Evolutionary conservation across 1,284 basidiomycete species (phyloP).

Genomic region (Ceratobasidium papillatum): DNA sequence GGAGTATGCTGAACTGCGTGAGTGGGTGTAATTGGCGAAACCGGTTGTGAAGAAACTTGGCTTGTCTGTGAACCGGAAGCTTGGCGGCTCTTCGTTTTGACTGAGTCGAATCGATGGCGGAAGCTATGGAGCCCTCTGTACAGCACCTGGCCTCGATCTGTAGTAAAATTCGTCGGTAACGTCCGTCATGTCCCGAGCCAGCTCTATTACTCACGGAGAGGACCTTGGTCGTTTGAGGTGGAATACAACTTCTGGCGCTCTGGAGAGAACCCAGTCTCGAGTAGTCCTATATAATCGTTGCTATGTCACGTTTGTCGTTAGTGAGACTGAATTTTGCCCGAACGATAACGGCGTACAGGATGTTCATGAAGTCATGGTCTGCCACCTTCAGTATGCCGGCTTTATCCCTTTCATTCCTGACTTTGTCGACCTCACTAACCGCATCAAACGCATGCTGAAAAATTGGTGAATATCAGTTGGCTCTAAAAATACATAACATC

Average conservation of each 20-base stretch:
- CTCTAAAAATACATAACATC: neutral
- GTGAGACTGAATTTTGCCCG: neutral
- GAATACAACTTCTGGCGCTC: slow-evolving; percentile 19
- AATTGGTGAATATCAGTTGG: neutral
- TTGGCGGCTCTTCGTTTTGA: neutral
- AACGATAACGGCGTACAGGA: slow-evolving; percentile 25
- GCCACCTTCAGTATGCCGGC: neutral
- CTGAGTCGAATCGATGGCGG: neutral
- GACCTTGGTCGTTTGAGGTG: neutral
- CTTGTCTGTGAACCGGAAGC: neutral
- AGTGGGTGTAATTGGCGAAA: slow-evolving; percentile 12
- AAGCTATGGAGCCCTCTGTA: slow-evolving; percentile 26
- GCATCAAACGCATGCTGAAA: slow-evolving; percentile 22
- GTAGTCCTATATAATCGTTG: slow-evolving; percentile 19
- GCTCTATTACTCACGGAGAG: slow-evolving; percentile 6
- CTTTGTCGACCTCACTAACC: slow-evolving; percentile 21
- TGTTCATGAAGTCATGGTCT: slow-evolving; percentile 13
- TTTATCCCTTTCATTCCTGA: neutral
- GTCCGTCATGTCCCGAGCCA: no score
- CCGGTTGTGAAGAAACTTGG: neutral
- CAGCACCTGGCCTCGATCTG: slow-evolving; percentile 19
- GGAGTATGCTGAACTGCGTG: neutral
- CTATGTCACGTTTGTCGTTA: neutral
- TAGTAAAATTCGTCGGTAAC: neutral
- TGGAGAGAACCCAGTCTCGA: slow-evolving; percentile 15